Percentiles rank a stretch among this genome's conserved stretches.
phyloP scores from a whole-genome alignment of 305 asterid species.

The Fraxinus latifolia region DNA sequence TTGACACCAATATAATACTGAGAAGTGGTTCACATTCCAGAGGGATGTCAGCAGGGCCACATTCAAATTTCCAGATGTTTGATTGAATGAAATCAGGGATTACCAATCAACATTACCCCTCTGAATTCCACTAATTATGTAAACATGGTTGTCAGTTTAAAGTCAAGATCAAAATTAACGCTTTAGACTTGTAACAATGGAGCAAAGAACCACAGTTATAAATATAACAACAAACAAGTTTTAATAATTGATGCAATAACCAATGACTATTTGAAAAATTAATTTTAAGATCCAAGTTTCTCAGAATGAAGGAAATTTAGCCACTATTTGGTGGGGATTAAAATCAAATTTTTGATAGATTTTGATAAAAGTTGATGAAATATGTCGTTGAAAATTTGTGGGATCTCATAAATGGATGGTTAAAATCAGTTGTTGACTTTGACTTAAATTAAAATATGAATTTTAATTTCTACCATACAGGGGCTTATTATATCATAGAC shows the following conservation, averaged over 20 bases:
- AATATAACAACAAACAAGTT: not conserved
- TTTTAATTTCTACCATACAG: not conserved
- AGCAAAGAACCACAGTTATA: not conserved
- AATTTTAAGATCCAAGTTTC: not conserved
- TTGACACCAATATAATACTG: not conserved
- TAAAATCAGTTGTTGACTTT: no score
- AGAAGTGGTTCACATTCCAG: not conserved
- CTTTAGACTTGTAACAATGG: not conserved
- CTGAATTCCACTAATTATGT: not conserved
- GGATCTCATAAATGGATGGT: not conserved
- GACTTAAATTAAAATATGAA: not conserved
- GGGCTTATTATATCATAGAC: not conserved
- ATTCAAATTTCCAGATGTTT: not conserved
- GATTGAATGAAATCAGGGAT: not conserved
- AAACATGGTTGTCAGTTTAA: not conserved
- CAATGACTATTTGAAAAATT: not conserved
- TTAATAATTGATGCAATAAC: not conserved
- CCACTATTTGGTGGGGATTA: not conserved
- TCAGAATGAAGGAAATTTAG: not conserved
- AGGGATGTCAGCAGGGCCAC: not conserved
- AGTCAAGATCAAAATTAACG: not conserved
- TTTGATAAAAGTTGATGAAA: no score
- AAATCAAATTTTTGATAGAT: no score
- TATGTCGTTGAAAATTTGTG: not conserved
- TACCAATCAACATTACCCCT: not conserved